Evolutionary conservation across 139 green algal species (phyloP).

Genomic region (Closterium sp.): DNA sequence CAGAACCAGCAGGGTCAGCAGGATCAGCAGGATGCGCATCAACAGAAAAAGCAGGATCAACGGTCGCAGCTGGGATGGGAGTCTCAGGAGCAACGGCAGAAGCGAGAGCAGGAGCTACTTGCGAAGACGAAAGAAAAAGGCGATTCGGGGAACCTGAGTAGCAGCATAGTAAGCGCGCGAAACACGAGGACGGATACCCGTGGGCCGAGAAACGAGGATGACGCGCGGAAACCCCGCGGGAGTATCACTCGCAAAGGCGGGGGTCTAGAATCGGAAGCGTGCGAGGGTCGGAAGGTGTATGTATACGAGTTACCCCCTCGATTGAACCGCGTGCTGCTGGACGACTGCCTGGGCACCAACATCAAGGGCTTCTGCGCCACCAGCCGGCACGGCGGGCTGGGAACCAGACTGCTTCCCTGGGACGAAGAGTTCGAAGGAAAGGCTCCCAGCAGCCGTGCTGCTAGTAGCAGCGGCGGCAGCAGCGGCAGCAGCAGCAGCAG

Average conservation of each 20-base stretch:
- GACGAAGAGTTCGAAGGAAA: not conserved
- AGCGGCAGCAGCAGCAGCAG: too few relatives aligned
- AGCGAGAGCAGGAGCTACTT: not conserved
- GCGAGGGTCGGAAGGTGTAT: not conserved
- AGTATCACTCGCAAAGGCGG: not conserved
- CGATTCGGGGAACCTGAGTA: not conserved
- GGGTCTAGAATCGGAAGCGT: not conserved
- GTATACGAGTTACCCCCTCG: not conserved
- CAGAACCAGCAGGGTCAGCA: too few relatives aligned
- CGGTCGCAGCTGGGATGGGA: not conserved
- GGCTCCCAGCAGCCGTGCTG: not conserved
- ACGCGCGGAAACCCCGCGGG: not conserved
- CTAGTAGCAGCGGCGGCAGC: too few relatives aligned
- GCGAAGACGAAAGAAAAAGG: not conserved
- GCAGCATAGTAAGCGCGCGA: not conserved
- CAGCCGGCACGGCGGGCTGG: not conserved
- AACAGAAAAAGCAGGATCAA: not conserved
- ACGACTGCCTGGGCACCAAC: not conserved
- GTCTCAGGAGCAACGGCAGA: not conserved
- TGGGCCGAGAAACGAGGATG: not conserved
- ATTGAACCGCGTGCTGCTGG: not conserved
- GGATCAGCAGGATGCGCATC: too few relatives aligned
- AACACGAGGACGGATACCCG: not conserved
- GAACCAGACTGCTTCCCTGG: not conserved
- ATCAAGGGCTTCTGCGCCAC: not conserved